Percentiles rank a stretch among this genome's conserved stretches.
Evolutionary conservation across 106 monocot species (phyloP).

Genomic region (Alisma plantagoaquatica): DNA sequence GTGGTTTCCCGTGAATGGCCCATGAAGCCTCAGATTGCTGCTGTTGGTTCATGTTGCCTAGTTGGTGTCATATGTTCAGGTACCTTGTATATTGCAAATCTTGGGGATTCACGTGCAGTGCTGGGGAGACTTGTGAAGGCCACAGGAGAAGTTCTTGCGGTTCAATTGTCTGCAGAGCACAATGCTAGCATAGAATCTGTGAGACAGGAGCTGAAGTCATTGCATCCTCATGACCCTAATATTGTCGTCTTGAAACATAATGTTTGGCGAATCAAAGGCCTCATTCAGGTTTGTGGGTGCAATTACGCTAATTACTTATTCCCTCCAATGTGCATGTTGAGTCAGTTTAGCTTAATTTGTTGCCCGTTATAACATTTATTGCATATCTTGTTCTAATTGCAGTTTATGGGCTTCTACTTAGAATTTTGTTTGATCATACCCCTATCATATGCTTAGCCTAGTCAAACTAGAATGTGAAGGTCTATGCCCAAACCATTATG

Average conservation of each 20-base stretch:
- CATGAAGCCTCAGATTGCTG: slow-evolving; percentile 24
- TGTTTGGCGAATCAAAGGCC: slow-evolving; percentile 22
- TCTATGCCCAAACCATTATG: too few relatives aligned
- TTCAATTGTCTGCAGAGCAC: slow-evolving; percentile 20
- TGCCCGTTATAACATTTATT: neutral
- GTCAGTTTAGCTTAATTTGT: too few relatives aligned
- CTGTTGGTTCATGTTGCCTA: slow-evolving; percentile 22
- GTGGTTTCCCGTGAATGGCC: slow-evolving; percentile 14
- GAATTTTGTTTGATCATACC: too few relatives aligned
- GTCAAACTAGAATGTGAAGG: too few relatives aligned
- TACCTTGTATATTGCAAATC: slow-evolving; percentile 13
- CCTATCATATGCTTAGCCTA: too few relatives aligned
- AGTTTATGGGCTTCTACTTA: neutral
- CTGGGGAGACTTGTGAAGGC: slow-evolving; percentile 11
- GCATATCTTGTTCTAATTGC: neutral
- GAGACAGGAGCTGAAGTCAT: slow-evolving; percentile 13
- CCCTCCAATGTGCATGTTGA: too few relatives aligned
- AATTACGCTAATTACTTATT: too few relatives aligned
- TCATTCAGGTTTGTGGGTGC: slow-evolving; percentile 23
- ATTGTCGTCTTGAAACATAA: slow-evolving; percentile 21
- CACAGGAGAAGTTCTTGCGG: slow-evolving; percentile 17
- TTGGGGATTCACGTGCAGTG: slow-evolving; percentile 16
- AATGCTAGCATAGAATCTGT: slow-evolving; percentile 19
- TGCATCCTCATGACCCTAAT: slow-evolving; percentile 18
- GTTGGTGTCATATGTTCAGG: slow-evolving; percentile 10